Evolutionary conservation across 768 basidiomycete species (phyloP).

Genomic region (Jaapia argillacea): DNA sequence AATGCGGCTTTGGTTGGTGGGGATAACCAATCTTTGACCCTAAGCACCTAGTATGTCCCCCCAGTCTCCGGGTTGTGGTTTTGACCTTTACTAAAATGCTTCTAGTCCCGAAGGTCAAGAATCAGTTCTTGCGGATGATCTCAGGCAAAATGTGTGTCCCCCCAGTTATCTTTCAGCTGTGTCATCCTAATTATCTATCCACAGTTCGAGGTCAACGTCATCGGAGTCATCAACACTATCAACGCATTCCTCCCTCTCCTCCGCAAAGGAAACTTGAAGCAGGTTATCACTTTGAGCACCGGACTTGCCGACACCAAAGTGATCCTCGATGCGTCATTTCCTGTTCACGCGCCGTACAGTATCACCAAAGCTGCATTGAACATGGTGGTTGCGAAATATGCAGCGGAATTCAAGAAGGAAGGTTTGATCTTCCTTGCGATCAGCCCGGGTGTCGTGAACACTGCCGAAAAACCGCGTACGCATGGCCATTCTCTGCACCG

Average conservation of each 20-base stretch:
- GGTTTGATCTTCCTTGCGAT: conserved; percentile 20
- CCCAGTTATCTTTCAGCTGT: too few relatives aligned
- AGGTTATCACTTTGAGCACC: conserved; percentile 17
- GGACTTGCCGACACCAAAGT: conserved; percentile 15
- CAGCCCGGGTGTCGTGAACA: conserved; percentile 16
- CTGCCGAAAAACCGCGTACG: not conserved
- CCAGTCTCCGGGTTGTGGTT: too few relatives aligned
- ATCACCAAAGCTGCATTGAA: conserved; percentile 21
- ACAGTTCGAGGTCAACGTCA: conserved; percentile 17
- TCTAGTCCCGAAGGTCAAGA: conserved; percentile 4
- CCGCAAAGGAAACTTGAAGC: conserved; percentile 16
- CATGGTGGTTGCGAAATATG: conserved; percentile 21
- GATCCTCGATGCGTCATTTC: conserved; percentile 4
- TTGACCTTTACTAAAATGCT: too few relatives aligned
- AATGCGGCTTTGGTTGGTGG: conserved; percentile 15
- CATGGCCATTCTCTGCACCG: conserved; percentile 4
- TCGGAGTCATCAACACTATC: conserved; percentile 18
- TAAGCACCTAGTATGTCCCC: too few relatives aligned
- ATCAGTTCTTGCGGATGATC: conserved; percentile 7
- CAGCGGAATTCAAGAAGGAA: conserved; percentile 16
- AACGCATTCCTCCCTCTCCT: conserved; percentile 22
- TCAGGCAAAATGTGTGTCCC: too few relatives aligned
- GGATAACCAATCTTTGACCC: not conserved
- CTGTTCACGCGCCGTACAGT: conserved; percentile 10
- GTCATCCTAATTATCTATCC: conserved; percentile 6